A percentile compares a stretch with the other conserved stretches of the same genome.
Evolutionary conservation across 805 yeast genomes (phyloP).

Genomic region (Candida methanosorbosa): DNA sequence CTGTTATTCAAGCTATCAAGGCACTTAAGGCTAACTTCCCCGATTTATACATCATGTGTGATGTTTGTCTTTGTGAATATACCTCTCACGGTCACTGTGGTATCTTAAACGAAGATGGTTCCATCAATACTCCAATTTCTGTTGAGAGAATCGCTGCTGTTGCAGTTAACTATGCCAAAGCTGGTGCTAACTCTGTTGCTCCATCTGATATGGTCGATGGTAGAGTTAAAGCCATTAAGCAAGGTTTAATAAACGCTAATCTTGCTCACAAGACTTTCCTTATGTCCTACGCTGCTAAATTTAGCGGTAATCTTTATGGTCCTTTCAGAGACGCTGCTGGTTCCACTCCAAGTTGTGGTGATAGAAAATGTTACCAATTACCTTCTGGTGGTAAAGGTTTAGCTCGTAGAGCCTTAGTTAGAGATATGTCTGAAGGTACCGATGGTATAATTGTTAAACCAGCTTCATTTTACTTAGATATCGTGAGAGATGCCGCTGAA

Average conservation of each 20-base stretch:
- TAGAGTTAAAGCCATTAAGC: slow-evolving; percentile 78
- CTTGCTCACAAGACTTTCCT: slow-evolving; percentile 84
- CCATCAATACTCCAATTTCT: slow-evolving; percentile 64
- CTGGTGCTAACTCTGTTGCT: slow-evolving; percentile 94
- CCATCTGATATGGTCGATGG: slow-evolving; percentile 99
- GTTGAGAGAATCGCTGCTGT: slow-evolving; percentile 87
- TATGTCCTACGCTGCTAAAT: slow-evolving; percentile 92
- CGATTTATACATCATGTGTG: slow-evolving; percentile 79
- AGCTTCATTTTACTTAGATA: slow-evolving; percentile 87
- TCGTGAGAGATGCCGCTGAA: slow-evolving; percentile 80
- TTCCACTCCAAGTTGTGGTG: slow-evolving; percentile 82
- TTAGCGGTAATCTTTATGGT: slow-evolving; percentile 85
- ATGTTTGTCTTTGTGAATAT: slow-evolving; percentile 94
- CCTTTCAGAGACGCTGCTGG: slow-evolving; percentile 99
- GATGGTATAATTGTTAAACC: slow-evolving; percentile 96
- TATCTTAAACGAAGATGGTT: slow-evolving; percentile 76
- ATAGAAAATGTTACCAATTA: slow-evolving; percentile 85
- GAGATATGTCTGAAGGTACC: slow-evolving; percentile 89
- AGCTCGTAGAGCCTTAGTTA: slow-evolving; percentile 80
- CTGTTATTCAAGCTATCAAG: slow-evolving; percentile 77
- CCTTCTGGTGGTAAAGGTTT: slow-evolving; percentile 91
- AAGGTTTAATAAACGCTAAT: slow-evolving; percentile 70
- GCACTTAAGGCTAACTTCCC: slow-evolving; percentile 63
- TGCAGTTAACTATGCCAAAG: slow-evolving; percentile 89
- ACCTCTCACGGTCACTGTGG: slow-evolving; percentile 99